A percentile compares a stretch with the other conserved stretches of the same genome.
phyloP scores from a whole-genome alignment of 2,329 filamentous ascomycete species.

The Chaetomiaceae sp. region DNA sequence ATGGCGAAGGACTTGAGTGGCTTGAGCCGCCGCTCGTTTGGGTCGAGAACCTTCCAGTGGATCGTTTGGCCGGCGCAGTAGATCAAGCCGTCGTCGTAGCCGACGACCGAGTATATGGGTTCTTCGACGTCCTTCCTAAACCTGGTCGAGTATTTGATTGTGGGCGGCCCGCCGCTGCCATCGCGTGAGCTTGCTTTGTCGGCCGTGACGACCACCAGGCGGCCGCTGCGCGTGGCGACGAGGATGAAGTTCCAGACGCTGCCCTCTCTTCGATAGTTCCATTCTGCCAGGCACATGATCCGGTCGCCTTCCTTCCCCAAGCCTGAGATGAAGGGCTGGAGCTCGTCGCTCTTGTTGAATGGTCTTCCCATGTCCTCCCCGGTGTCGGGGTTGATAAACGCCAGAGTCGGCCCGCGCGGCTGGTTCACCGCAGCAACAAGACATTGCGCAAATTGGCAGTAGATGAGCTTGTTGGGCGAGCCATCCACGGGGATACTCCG shows the following conservation, averaged over 20 bases:
- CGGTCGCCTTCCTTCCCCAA: slow-evolving; percentile 54
- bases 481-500: slow-evolving; percentile 44
- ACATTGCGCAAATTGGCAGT: slow-evolving; percentile 48
- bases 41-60: slow-evolving; percentile 52
- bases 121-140: slow-evolving; percentile 42
- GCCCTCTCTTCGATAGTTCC: slow-evolving; percentile 54
- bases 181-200: slow-evolving; percentile 29
- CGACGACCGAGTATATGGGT: slow-evolving; percentile 53
- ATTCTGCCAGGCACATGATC: slow-evolving; percentile 59
- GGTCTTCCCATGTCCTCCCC: slow-evolving; percentile 48
- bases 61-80: slow-evolving; percentile 50
- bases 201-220: slow-evolving; percentile 52
- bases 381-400: slow-evolving; percentile 53
- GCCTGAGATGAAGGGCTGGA: slow-evolving; percentile 47
- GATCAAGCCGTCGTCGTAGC: slow-evolving; percentile 52
- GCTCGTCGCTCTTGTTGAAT: slow-evolving; percentile 37
- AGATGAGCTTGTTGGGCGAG: slow-evolving; percentile 49
- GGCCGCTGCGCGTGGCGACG: slow-evolving; percentile 51
- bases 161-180: slow-evolving; percentile 22
- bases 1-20: slow-evolving; percentile 43
- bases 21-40: slow-evolving; percentile 46
- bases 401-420: slow-evolving; percentile 43
- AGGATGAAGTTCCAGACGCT: slow-evolving; percentile 60
- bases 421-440: slow-evolving; percentile 48
- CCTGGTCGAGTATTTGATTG: slow-evolving; percentile 51